Evolutionary conservation across 2,329 filamentous ascomycete genomes (phyloP).

Genomic region (Trichoderma aggressivum): DNA sequence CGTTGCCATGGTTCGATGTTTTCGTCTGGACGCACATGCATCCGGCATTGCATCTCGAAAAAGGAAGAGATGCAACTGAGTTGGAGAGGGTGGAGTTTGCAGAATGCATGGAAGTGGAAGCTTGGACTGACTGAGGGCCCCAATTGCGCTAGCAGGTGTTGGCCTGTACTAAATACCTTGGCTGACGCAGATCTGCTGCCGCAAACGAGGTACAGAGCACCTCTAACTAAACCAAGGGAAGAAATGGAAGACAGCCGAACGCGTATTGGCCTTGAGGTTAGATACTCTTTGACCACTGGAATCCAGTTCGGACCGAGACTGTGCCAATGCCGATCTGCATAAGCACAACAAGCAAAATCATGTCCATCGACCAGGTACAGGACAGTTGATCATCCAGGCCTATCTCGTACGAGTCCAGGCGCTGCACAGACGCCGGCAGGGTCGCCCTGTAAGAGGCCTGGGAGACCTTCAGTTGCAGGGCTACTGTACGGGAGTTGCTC

Average conservation of each 20-base stretch:
- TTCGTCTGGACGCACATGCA: neutral
- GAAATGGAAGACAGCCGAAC: neutral
- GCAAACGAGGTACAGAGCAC: neutral
- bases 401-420: neutral
- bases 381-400: neutral
- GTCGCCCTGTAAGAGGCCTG: neutral
- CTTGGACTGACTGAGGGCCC: neutral
- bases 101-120: neutral
- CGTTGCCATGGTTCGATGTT: neutral
- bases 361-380: neutral
- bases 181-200: neutral
- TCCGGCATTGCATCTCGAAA: neutral
- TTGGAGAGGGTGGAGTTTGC: neutral
- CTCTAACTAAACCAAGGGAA: neutral
- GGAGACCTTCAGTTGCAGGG: too few relatives aligned
- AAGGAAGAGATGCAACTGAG: neutral
- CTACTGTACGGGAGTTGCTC: constrained; percentile 11
- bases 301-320: neutral
- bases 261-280: neutral
- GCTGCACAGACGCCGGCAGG: constrained; percentile 11
- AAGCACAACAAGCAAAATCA: neutral
- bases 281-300: too few relatives aligned
- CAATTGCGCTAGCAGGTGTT: neutral
- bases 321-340: neutral
- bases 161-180: neutral